Evolutionary conservation across 2,329 filamentous ascomycete genomes (phyloP).

Genomic region (Cryoendolithus antarcticus): DNA sequence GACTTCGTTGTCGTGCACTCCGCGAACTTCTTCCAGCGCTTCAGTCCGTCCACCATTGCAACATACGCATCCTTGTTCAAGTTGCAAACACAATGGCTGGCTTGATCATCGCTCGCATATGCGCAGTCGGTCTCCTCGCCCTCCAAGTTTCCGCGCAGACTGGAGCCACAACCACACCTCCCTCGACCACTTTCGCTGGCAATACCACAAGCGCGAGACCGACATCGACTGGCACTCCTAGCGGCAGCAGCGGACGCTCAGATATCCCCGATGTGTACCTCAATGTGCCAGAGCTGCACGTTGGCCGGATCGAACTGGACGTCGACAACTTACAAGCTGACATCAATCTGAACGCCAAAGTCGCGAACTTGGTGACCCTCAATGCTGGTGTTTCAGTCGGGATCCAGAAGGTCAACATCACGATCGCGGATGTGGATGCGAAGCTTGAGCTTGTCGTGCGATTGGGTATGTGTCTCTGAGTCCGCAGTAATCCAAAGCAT

Average conservation of each 20-base stretch:
- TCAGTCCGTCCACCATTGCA: too few relatives aligned
- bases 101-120: constrained; percentile 2
- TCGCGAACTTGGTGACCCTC: constrained; percentile 43
- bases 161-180: constrained; percentile 15
- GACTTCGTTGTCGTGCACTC: too few relatives aligned
- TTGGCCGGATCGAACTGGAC: constrained; percentile 47
- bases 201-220: constrained; percentile 15
- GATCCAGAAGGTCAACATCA: constrained; percentile 45
- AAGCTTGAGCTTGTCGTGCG: constrained; percentile 48
- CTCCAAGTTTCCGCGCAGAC: constrained; percentile 7
- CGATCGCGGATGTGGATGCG: constrained; percentile 47
- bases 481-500: background rate
- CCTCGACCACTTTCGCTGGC: constrained; percentile 12
- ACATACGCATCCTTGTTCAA: too few relatives aligned
- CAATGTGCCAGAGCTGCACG: constrained; percentile 45
- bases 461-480: constrained; percentile 21
- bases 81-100: constrained; percentile 1
- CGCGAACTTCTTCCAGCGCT: too few relatives aligned
- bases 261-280: constrained; percentile 43
- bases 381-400: constrained; percentile 38
- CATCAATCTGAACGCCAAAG: constrained; percentile 46
- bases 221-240: constrained; percentile 7
- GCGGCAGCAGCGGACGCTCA: constrained; percentile 12
- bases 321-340: constrained; percentile 43
- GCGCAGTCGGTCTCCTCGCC: constrained; percentile 5